A percentile compares a stretch with the other conserved stretches of the same genome.
phyloP scores from a whole-genome alignment of 768 basidiomycete species.

The Exidia glandulosa region DNA sequence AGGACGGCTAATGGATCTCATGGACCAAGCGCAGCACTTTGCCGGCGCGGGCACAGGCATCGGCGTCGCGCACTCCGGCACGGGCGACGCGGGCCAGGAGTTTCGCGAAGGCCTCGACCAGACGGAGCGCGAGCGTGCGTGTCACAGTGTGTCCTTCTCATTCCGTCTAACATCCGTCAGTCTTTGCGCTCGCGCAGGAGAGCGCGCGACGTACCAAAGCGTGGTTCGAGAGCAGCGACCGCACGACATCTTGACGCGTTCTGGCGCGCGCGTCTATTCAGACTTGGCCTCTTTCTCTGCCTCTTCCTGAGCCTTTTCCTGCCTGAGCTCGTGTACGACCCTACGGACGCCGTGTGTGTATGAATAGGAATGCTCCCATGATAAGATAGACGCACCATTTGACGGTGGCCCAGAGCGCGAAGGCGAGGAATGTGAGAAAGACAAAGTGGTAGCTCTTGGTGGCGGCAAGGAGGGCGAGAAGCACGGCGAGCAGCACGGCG shows the following conservation, averaged over 20 bases:
- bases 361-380: not conserved
- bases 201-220: conserved; percentile 63
- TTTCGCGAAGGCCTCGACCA: conserved; percentile 88
- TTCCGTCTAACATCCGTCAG: conserved; percentile 27
- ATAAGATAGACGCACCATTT: conserved; percentile 53
- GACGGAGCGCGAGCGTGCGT: conserved; percentile 84
- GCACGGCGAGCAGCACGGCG: conserved; percentile 42
- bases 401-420: conserved; percentile 64
- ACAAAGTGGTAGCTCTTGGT: conserved; percentile 65
- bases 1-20: conserved; percentile 61
- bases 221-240: conserved; percentile 73
- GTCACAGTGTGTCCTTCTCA: conserved; percentile 5
- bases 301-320: conserved; percentile 16
- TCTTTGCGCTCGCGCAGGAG: conserved; percentile 79
- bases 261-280: conserved; percentile 9
- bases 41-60: conserved; percentile 52
- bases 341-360: conserved; percentile 21
- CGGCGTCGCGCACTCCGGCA: conserved; percentile 30
- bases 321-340: conserved; percentile 56
- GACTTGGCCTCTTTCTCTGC: conserved; percentile 17
- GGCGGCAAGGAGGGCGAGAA: conserved; percentile 45
- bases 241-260: conserved; percentile 27
- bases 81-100: conserved; percentile 50
- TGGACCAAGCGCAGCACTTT: conserved; percentile 86
- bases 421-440: conserved; percentile 50